Evolutionary conservation across 2,329 filamentous ascomycete genomes (phyloP), one percentile per base, ranked within the genome.

Genomic region (Hypocrella siamensis): DNA sequence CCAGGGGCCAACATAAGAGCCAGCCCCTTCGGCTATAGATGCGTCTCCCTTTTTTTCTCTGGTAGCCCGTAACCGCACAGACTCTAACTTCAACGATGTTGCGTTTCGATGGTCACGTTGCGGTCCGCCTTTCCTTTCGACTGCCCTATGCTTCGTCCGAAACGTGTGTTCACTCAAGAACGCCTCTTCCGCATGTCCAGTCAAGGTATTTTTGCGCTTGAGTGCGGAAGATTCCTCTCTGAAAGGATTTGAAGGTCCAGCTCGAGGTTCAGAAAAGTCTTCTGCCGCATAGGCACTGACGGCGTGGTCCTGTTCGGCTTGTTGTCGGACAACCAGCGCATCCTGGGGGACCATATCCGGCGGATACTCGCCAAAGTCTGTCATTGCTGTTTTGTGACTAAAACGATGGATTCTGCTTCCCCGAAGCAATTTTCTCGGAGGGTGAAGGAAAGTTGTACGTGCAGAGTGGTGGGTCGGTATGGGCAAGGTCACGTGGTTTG

Each of bases 1-100:
- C 92, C 92, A 98, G 0, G 90, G 92, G 0, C 92, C 92, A 24
- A 93, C 70, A 54, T 98, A 98, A 28, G 85, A 78, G 33, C 78
- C 79, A 6, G 84, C 75, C 1, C 90, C 90, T 46, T 93, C 86
- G 0, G 86, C 79, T 25, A 94, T 67, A 14, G 76, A 74, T 26
- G 84, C 73, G 49, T 88, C 76, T 30, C 90, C 90, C 49, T 90
- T 94, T 42, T 63, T 74, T 54, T 96, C 85, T 38, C 90, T 68
- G 43, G 77, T 80, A n/a, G 75, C 64, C 30, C 79, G 65, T 52
- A 84, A 60, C 36, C 62, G 63, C 24, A 72, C 73, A 5, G 77
- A 75, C 35, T 76, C 70, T 40, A 80, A 79, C 54, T 92, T 94
- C 18, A 70, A 61, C 10, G 75, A 55, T 15, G 51, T 46, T 17